phyloP scores from a whole-genome alignment of 2,329 filamentous ascomycete genomes.

The Colletotrichum sp. region DNA sequence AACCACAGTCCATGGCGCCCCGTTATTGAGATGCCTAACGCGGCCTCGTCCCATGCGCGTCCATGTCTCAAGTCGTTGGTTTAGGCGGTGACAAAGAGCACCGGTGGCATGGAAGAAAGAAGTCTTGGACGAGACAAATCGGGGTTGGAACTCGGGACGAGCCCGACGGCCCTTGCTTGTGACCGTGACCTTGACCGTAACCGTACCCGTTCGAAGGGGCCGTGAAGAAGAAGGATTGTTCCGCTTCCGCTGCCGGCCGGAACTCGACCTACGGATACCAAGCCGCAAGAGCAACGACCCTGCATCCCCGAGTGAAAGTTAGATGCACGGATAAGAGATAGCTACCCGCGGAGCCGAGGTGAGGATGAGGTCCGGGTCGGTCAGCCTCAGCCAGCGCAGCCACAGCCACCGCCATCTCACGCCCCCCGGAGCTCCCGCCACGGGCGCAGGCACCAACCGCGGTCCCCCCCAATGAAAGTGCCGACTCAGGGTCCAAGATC shows the following conservation, averaged over 20 bases:
- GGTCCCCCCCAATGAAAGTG: background rate
- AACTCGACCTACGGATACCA: background rate
- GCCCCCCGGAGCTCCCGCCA: background rate
- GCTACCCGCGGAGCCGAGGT: background rate
- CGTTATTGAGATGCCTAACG: background rate
- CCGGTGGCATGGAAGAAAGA: background rate
- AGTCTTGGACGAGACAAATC: background rate
- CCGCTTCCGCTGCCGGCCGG: constrained; percentile 1
- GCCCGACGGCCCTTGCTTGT: background rate
- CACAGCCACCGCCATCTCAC: background rate
- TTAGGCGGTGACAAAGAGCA: background rate
- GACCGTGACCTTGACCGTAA: background rate
- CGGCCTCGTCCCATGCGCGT: background rate
- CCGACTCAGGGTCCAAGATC: background rate
- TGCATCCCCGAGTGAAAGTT: background rate
- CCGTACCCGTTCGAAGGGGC: background rate
- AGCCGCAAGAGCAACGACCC: background rate
- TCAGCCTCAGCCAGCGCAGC: background rate
- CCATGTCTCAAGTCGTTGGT: background rate
- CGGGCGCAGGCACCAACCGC: background rate
- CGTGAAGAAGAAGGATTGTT: background rate
- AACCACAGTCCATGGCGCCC: background rate
- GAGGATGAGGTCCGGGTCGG: background rate
- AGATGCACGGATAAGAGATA: background rate
- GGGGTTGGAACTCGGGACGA: background rate